Base-by-base conservation (phyloP, 179 eudicot genomes). In the Silene coronaria region DNA sequence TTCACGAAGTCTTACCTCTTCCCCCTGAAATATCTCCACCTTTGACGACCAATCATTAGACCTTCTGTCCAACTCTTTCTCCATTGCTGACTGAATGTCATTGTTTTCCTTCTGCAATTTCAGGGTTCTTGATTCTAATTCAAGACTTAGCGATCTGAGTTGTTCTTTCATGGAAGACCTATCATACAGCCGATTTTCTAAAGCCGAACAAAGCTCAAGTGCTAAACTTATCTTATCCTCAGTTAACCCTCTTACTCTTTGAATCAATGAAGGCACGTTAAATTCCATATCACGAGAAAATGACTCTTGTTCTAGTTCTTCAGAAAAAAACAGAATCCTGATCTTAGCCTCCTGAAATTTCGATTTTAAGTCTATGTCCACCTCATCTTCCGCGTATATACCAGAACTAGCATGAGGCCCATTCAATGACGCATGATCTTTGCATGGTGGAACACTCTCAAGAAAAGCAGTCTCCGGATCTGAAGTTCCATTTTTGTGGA, bases 1-100 rank as follows among this genome's bases (percentile, higher is more conserved):
- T 60, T 90, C 93, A 38, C 97, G 89, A 60, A 95, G 97, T 81
- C 91, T 88, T 78, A 83, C 89, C 84, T 95, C 99, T 84, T 95
- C 97, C 21, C 74, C 80, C 71, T 88, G 89, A 76, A 80, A 92
- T 73, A 84, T 89, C 86, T 92, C 97, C 73, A 87, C 84, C 83
- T 92, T 89, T 45, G 67, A 66, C 14, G 95, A 89, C 98, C 98
- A 94, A 63, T 92, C 98, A 79, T 79, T 88, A 45, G 98, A 92
- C 84, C 98, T 89, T 78, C 97, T 84, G 76, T 94, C 98, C 51
- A 92, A 79, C 81, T 94, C 96, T 84, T 85, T 87, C 80, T 94
- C 98, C 70, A 94, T 59, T 60, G 86, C 75, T 68, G 84, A 78
- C 78, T 87, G 90, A 80, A 90, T 45, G 74, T 92, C 96, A 57